Conservation (phyloP, 1,284 basidiomycete species). For the Puccinia polysora region DNA sequence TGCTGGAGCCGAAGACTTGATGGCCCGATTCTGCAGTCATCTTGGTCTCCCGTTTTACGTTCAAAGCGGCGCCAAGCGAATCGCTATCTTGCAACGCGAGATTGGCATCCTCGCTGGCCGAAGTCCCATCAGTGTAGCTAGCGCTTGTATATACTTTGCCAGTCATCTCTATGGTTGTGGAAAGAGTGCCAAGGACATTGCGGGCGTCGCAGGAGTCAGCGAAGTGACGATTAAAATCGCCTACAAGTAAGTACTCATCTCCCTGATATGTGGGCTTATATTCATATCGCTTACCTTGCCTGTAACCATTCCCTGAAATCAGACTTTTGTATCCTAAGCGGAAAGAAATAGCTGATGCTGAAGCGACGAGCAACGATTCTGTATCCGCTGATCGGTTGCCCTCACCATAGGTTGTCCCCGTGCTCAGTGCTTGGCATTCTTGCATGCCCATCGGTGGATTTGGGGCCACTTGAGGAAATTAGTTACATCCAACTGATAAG, state of each 20-base stretch:
- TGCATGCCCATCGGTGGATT: no score
- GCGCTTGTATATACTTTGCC: constrained; percentile 90
- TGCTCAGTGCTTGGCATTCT: no score
- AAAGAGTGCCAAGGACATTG: constrained; percentile 78
- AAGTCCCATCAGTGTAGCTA: constrained; percentile 91
- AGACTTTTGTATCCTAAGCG: constrained; percentile 24
- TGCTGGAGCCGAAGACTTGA: constrained; percentile 66
- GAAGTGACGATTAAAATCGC: constrained; percentile 86
- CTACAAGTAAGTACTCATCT: constrained; percentile 50
- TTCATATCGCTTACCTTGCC: background rate
- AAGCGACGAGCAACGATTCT: constrained; percentile 6
- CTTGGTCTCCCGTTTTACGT: constrained; percentile 77
- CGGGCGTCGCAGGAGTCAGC: constrained; percentile 90
- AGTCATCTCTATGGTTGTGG: constrained; percentile 70
- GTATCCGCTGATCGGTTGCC: constrained; percentile 27
- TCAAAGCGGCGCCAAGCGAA: constrained; percentile 75
- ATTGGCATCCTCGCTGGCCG: constrained; percentile 85
- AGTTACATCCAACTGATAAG: no score
- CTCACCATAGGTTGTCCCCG: background rate
- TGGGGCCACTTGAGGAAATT: no score
- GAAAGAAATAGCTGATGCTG: constrained; percentile 7
- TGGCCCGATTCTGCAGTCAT: constrained; percentile 92
- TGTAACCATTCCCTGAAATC: background rate
- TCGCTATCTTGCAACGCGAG: constrained; percentile 74
- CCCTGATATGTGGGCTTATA: background rate